Evolutionary conservation across 495 filamentous ascomycete genomes (phyloP).

Genomic region (Clohesyomyces aquaticus): DNA sequence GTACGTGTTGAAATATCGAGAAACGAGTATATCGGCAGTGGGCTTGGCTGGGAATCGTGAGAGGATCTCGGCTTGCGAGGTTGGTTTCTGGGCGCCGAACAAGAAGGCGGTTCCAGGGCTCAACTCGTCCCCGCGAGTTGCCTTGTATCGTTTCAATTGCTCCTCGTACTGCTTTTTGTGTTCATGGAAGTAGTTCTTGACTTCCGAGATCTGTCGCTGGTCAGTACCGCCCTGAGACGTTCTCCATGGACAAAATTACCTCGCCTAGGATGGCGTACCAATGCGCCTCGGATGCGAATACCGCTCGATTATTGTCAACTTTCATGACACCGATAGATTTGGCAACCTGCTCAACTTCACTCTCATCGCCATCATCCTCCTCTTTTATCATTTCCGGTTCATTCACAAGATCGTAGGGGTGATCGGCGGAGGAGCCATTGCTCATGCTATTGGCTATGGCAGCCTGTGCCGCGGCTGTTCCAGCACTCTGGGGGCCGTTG

Average conservation of each 20-base stretch:
- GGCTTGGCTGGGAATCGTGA: constrained; percentile 77
- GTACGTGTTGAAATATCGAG: constrained; percentile 72
- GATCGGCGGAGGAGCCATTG: constrained; percentile 50
- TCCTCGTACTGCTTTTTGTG: constrained; percentile 72
- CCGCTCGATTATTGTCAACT: constrained; percentile 78
- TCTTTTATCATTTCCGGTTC: constrained; percentile 58
- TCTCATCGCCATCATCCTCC: constrained; percentile 65
- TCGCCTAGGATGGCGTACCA: constrained; percentile 91
- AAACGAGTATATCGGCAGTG: constrained; percentile 76
- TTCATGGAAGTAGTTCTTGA: constrained; percentile 81
- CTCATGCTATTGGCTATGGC: constrained; percentile 66
- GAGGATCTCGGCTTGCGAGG: constrained; percentile 74
- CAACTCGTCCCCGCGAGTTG: constrained; percentile 56
- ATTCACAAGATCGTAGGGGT: constrained; percentile 58
- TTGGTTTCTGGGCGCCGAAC: constrained; percentile 69
- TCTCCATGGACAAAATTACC: constrained; percentile 52
- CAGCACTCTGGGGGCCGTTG: constrained; percentile 66
- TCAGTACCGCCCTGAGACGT: constrained; percentile 2
- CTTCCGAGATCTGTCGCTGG: constrained; percentile 76
- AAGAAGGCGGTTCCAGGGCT: constrained; percentile 61
- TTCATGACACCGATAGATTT: constrained; percentile 93
- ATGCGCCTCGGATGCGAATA: constrained; percentile 90
- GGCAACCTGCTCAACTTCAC: constrained; percentile 89
- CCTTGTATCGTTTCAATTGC: constrained; percentile 65
- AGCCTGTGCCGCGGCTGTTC: constrained; percentile 64